These are phyloP conservation scores for Raphanus raphanistrum DNA, from an alignment of 345 rosid genomes.

Conservation along the genomic window DNA sequence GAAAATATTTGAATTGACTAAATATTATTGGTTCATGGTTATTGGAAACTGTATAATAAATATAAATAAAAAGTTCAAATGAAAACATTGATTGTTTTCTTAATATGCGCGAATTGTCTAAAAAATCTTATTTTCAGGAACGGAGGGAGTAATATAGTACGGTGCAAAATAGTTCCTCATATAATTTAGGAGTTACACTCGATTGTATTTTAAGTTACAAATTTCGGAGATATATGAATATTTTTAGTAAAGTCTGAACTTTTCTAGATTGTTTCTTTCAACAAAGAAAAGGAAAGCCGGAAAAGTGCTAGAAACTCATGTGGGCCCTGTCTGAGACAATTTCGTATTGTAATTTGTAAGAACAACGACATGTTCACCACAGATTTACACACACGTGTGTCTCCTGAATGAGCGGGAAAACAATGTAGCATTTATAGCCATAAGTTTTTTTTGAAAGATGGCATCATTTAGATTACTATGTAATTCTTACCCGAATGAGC, in stretches of 20 bases:
- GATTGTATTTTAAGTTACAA: neutral
- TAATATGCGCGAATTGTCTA: too few relatives aligned
- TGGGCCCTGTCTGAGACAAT: conserved; percentile 11
- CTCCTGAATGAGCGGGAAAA: neutral
- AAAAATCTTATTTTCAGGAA: too few relatives aligned
- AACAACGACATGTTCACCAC: conserved; percentile 22
- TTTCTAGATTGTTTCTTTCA: neutral
- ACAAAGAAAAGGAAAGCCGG: neutral
- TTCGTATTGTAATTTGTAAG: conserved; percentile 1
- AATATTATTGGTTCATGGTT: too few relatives aligned
- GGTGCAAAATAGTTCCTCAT: neutral
- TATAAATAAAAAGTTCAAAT: too few relatives aligned
- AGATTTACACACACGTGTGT: conserved; percentile 5
- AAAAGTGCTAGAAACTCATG: conserved; percentile 29
- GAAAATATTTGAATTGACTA: too few relatives aligned
- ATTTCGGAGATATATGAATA: neutral
- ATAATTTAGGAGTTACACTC: neutral
- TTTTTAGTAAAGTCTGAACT: neutral
- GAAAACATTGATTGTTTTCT: too few relatives aligned
- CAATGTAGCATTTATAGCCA: conserved; percentile 2
- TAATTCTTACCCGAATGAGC: conserved; percentile 18
- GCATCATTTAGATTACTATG: neutral
- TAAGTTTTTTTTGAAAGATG: neutral
- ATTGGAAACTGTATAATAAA: too few relatives aligned
- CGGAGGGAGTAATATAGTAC: neutral